Percentiles rank a stretch among this genome's conserved stretches.
phyloP scores from a whole-genome alignment of 495 filamentous ascomycete genomes.

The Neurospora sp. region DNA sequence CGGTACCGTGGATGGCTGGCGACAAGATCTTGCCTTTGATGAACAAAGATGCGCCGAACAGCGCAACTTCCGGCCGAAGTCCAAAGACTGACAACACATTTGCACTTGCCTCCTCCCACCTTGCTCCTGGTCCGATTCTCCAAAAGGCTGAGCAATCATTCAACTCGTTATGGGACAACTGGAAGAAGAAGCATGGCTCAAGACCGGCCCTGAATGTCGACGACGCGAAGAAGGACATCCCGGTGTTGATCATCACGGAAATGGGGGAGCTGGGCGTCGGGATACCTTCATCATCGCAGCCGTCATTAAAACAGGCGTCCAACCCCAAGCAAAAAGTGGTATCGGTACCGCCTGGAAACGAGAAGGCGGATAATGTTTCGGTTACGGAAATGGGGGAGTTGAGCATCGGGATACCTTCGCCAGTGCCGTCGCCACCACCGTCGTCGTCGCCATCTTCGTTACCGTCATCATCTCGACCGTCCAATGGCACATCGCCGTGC shows the following conservation, averaged over 20 bases:
- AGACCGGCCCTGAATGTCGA: not conserved
- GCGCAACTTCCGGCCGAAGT: not conserved
- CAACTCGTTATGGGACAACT: not conserved
- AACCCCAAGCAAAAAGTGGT: not conserved
- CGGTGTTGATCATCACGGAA: slow-evolving; percentile 2
- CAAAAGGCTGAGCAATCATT: not conserved
- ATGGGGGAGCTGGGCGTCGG: slow-evolving; percentile 7
- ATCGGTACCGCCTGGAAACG: slow-evolving; percentile 7
- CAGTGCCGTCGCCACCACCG: not conserved
- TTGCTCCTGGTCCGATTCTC: not conserved
- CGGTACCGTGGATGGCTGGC: not conserved
- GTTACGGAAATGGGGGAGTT: slow-evolving; percentile 10
- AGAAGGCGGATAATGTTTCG: not conserved
- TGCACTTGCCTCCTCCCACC: not conserved
- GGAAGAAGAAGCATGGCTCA: not conserved
- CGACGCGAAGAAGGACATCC: not conserved
- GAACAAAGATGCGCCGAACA: not conserved
- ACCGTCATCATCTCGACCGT: not conserved
- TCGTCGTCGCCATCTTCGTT: not conserved
- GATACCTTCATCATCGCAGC: not conserved
- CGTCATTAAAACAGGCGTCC: not conserved
- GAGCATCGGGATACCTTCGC: not conserved
- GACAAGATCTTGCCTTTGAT: not conserved
- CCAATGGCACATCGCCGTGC: not conserved
- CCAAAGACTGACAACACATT: not conserved